Percentiles rank a stretch among this genome's conserved stretches.
phyloP scores from a whole-genome alignment of 768 basidiomycete genomes.

The Trametes cingulata region DNA sequence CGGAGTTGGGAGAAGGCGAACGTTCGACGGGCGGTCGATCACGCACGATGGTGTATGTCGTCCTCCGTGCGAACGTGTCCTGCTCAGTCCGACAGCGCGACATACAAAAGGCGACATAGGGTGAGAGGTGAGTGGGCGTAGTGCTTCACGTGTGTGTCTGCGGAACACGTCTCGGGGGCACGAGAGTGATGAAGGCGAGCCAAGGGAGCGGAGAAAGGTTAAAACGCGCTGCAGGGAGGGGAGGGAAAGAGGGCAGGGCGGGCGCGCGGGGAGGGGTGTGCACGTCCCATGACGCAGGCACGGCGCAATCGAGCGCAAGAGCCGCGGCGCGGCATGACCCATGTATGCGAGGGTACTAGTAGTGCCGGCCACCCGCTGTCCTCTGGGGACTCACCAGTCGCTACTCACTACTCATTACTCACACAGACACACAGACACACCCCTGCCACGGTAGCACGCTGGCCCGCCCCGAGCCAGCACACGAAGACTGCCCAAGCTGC shows the following conservation, averaged over 20 bases:
- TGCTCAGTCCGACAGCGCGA: too few species aligned
- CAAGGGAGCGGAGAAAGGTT: constrained; percentile 17
- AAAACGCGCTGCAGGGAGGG: neutral
- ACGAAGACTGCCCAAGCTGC: constrained; percentile 8
- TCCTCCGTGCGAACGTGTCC: constrained; percentile 7
- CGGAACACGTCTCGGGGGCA: constrained; percentile 5
- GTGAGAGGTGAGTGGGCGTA: neutral
- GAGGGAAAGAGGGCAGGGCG: neutral
- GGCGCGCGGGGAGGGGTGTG: neutral
- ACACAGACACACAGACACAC: constrained; percentile 5
- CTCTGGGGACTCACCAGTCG: neutral
- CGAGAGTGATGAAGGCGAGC: constrained; percentile 8
- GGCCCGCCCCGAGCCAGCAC: neutral
- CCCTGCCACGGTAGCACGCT: constrained; percentile 1
- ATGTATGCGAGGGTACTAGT: constrained; percentile 13
- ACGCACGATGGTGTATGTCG: constrained; percentile 10
- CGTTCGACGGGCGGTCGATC: constrained; percentile 2
- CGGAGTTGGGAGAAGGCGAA: neutral
- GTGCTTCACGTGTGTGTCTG: constrained; percentile 9
- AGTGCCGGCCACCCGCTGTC: neutral
- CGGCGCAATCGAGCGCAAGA: constrained; percentile 23
- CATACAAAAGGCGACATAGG: neutral
- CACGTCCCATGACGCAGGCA: constrained; percentile 25
- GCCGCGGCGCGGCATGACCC: constrained; percentile 15
- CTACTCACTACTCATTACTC: neutral